These are phyloP conservation scores for Calonectria ilicicola DNA, from an alignment of 2,329 filamentous ascomycete genomes.

Conservation along the genomic window DNA sequence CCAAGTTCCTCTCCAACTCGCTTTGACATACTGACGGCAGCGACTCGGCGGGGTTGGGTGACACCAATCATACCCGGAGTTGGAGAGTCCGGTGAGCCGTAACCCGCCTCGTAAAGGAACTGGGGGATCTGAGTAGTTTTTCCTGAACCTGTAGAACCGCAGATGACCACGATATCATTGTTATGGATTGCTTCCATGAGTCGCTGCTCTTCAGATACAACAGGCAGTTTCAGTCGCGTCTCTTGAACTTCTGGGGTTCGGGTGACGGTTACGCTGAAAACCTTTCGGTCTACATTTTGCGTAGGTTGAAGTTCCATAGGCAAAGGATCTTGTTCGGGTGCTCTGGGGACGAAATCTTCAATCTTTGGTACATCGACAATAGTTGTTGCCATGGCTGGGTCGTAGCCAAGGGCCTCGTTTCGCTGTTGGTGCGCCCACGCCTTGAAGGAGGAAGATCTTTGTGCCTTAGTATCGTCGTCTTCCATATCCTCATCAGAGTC, in stretches of 20 bases:
- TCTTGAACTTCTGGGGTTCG: slow-evolving; percentile 81
- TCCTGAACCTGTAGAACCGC: slow-evolving; percentile 94
- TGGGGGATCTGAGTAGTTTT: slow-evolving; percentile 98
- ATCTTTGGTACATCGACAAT: slow-evolving; percentile 66
- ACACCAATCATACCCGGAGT: slow-evolving; percentile 94
- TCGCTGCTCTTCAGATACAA: slow-evolving; percentile 94
- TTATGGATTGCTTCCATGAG: slow-evolving; percentile 99
- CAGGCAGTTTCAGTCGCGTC: slow-evolving; percentile 82
- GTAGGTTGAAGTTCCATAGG: slow-evolving; percentile 75
- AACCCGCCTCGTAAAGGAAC: slow-evolving; percentile 94
- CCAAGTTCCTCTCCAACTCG: slow-evolving; percentile 90
- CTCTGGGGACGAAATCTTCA: slow-evolving; percentile 74
- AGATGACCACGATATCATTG: slow-evolving; percentile 89
- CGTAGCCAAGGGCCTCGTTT: slow-evolving; percentile 82
- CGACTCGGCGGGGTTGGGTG: slow-evolving; percentile 94
- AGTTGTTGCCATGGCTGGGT: slow-evolving; percentile 58
- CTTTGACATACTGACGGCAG: slow-evolving; percentile 96
- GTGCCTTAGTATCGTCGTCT: slow-evolving; percentile 45
- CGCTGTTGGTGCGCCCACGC: slow-evolving; percentile 90
- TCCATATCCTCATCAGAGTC: slow-evolving; percentile 44
- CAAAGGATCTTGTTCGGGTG: slow-evolving; percentile 77
- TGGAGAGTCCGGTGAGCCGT: slow-evolving; percentile 80
- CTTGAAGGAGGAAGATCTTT: slow-evolving; percentile 80
- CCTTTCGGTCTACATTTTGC: slow-evolving; percentile 73
- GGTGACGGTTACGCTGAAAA: slow-evolving; percentile 78